Evolutionary conservation across 2,329 filamentous ascomycete species (phyloP).

Genomic region (Niveomyces coronatus): DNA sequence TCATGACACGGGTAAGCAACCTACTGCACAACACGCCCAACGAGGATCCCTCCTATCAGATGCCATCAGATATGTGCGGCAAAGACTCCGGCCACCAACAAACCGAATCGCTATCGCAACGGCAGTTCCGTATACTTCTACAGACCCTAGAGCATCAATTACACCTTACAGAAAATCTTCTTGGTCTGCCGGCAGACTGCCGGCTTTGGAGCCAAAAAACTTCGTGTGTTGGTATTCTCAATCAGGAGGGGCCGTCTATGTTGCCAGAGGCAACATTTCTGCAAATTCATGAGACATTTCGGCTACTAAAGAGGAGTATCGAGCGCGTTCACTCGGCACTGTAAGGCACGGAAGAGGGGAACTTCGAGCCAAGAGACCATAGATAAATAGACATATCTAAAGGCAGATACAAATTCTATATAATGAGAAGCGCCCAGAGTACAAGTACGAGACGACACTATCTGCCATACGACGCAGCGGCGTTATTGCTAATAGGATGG

Average conservation of each 20-base stretch:
- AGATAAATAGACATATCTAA: too few species aligned
- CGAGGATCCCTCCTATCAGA: background rate
- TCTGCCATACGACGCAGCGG: too few species aligned
- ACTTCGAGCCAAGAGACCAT: too few species aligned
- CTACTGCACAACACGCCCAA: background rate
- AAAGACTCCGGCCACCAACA: background rate
- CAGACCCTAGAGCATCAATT: background rate
- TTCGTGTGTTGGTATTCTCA: background rate
- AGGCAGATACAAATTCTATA: too few species aligned
- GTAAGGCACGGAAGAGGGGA: too few species aligned
- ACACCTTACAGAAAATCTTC: background rate
- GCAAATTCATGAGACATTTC: background rate
- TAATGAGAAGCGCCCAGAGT: too few species aligned
- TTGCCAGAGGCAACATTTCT: background rate
- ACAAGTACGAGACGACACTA: too few species aligned
- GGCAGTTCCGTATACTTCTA: background rate
- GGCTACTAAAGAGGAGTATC: background rate
- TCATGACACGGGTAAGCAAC: background rate
- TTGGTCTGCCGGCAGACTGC: background rate
- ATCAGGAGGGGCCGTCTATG: background rate
- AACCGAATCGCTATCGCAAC: too few species aligned
- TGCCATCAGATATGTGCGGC: background rate
- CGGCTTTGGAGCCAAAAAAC: background rate
- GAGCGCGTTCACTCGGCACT: background rate
- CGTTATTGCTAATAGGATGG: too few species aligned